A percentile compares a stretch with the other conserved stretches of the same genome.
phyloP scores from a whole-genome alignment of 1,284 basidiomycete genomes.

The Cryptococcus floricola region DNA sequence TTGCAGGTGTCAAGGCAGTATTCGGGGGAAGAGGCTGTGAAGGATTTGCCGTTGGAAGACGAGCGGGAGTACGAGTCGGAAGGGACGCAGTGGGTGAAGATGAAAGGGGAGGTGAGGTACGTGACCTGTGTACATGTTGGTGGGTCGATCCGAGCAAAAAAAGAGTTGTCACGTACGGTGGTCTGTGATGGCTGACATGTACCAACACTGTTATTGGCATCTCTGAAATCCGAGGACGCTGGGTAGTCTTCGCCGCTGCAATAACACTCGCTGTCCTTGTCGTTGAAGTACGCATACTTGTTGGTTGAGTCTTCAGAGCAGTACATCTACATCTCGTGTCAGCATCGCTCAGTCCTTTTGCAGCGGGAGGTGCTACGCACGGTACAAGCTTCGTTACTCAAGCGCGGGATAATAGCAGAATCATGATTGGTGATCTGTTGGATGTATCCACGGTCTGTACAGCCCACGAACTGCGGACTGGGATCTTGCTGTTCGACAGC shows the following conservation, averaged over 20 bases:
- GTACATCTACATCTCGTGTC: not conserved
- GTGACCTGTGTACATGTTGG: not conserved
- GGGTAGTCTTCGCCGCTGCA: not conserved
- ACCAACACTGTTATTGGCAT: not conserved
- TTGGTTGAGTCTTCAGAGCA: not conserved
- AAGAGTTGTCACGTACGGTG: not conserved
- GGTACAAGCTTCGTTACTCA: not conserved
- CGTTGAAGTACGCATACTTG: constrained; percentile 2
- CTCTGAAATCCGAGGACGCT: not conserved
- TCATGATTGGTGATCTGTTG: not conserved
- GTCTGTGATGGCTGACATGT: not conserved
- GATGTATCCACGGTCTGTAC: not conserved
- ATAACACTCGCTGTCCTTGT: not conserved
- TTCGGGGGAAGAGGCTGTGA: not conserved
- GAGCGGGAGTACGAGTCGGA: not conserved
- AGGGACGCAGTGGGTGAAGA: constrained; percentile 1
- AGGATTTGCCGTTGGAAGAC: not conserved
- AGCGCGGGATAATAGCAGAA: not conserved
- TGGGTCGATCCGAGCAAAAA: not conserved
- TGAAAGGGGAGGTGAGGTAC: constrained; percentile 4
- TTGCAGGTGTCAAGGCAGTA: not conserved
- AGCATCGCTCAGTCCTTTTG: not conserved
- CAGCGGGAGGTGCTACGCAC: not conserved
- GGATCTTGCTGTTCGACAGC: not conserved
- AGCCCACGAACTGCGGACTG: not conserved